These are phyloP conservation scores for Eremothecium gossypii DNA, from an alignment of 1,139 yeast species.

Conservation along the genomic window DNA sequence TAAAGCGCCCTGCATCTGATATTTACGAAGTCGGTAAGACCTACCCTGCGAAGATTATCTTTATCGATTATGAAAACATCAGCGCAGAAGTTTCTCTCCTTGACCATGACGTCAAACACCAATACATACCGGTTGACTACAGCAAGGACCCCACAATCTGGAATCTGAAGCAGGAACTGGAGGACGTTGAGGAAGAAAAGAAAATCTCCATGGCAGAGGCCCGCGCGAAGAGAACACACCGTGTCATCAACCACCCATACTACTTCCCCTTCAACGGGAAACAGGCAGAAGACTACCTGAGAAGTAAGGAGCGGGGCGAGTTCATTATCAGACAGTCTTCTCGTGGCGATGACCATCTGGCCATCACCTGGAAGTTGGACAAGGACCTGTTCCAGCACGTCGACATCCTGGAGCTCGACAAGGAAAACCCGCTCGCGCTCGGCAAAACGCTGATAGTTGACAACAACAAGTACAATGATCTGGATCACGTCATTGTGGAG, in stretches of 20 bases:
- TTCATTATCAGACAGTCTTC: constrained; percentile 93
- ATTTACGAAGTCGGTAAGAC: constrained; percentile 65
- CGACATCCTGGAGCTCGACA: constrained; percentile 68
- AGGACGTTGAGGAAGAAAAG: constrained; percentile 50
- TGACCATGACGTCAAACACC: constrained; percentile 55
- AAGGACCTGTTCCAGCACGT: constrained; percentile 87
- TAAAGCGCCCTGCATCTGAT: constrained; percentile 36
- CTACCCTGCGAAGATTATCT: constrained; percentile 69
- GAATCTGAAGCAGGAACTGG: constrained; percentile 73
- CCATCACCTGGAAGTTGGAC: constrained; percentile 94
- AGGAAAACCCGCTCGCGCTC: constrained; percentile 51
- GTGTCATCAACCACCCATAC: constrained; percentile 86
- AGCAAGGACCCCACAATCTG: constrained; percentile 60
- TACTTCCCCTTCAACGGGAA: constrained; percentile 73
- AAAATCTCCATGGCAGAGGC: constrained; percentile 43
- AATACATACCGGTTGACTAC: constrained; percentile 40
- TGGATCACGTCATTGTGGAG: constrained; percentile 87
- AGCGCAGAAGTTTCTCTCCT: constrained; percentile 65
- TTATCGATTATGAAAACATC: constrained; percentile 62
- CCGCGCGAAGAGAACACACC: constrained; percentile 46
- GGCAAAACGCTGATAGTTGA: constrained; percentile 63
- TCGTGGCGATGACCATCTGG: constrained; percentile 76
- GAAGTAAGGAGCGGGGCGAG: constrained; percentile 84
- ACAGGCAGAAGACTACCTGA: constrained; percentile 90
- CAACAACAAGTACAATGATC: constrained; percentile 61